Base-by-base conservation (phyloP, 495 filamentous ascomycete species). In the Neurospora sp. region DNA sequence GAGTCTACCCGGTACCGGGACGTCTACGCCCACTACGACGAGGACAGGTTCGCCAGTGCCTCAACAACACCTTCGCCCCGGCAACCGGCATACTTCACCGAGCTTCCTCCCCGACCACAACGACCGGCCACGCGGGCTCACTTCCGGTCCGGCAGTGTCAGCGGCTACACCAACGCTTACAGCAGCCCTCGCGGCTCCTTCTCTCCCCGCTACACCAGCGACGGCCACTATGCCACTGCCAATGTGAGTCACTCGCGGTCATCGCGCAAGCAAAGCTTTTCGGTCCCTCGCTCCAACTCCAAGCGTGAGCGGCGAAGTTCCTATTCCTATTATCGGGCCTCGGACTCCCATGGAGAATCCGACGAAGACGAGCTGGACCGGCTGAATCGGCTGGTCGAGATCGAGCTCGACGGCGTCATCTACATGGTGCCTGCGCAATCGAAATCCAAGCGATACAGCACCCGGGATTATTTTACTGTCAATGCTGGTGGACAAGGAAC, bases 171-270 rank as follows among this genome's bases (percentile, higher is more conserved):
- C 73, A 75, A 72, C 75, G 22, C 53, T 9, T 79, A 71, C 44
- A 72, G 71, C 73, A 82, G 80, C 73, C 81, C 82, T 73, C 80
- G 81, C 72, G 75, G 79, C 40, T 80, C 81, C 68, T 79, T 84
- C 77, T 87, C 85, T 7, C 85, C 85, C 48, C 83, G 85, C 70
- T 86, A 84, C 74, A 85, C 81, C 72, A 88, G 84, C 76, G 87
- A 85, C 76, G 87, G 87, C 79, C 79, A 87, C 71, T 87, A 87
- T 80, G 84, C 83, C 80, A 87, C 85, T 81, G 85, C 83, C 78
- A 84, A 87, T 85, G 85, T 87, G 85, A 87, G 85, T 87, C 80
- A 74, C 74, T 76, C 80, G 78, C 78, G 78, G 72, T 76, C 75
- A 75, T 75, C 84, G 80, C 85, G 84, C 80, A 85, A 85, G 79